phyloP scores from a whole-genome alignment of 805 yeast species.

The Saturnispora ahearnii region DNA sequence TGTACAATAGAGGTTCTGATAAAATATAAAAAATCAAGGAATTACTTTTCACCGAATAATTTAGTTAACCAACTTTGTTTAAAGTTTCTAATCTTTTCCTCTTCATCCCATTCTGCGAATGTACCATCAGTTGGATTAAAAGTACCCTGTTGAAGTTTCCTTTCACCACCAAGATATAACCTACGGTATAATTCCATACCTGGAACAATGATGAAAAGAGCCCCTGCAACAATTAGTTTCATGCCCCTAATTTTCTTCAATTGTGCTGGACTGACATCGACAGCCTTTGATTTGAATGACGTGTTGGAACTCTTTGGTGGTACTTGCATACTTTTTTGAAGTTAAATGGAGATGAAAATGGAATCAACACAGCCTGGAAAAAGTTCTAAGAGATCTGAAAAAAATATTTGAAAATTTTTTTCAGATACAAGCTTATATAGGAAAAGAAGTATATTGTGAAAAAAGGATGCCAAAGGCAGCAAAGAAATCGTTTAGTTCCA shows the following conservation, averaged over 20 bases:
- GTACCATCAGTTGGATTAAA: constrained; percentile 35
- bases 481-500: constrained; percentile 50
- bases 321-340: neutral
- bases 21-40: neutral
- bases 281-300: constrained; percentile 9
- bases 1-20: neutral
- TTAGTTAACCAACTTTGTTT: constrained; percentile 31
- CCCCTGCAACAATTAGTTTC: constrained; percentile 27
- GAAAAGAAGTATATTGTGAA: neutral
- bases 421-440: neutral
- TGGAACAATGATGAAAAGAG: constrained; percentile 24
- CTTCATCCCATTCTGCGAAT: constrained; percentile 33
- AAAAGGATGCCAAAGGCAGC: constrained; percentile 50
- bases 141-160: constrained; percentile 39
- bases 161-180: constrained; percentile 32
- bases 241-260: constrained; percentile 19
- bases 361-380: neutral
- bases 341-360: neutral
- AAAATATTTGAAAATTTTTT: constrained; percentile 4
- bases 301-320: constrained; percentile 5
- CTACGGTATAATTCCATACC: constrained; percentile 27
- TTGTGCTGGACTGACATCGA: constrained; percentile 17
- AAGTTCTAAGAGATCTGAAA: neutral
- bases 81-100: constrained; percentile 33
- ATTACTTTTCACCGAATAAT: constrained; percentile 37